Percentiles rank a stretch among this genome's conserved stretches.
Conservation (phyloP, 1,284 basidiomycete genomes). For the Puccinia triticina region DNA sequence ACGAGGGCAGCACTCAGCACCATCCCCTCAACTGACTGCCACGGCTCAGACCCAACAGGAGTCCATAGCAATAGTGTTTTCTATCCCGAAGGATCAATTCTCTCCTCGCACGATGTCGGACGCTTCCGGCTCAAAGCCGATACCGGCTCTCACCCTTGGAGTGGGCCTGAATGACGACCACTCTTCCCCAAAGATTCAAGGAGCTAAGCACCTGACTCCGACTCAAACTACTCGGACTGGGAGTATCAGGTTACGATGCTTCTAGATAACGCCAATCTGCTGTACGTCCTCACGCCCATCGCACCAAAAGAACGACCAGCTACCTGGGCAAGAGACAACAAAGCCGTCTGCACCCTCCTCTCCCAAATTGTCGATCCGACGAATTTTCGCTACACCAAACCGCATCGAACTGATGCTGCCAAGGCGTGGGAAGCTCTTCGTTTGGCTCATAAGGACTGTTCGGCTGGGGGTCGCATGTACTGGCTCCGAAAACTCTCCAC, state of each 20-base stretch:
- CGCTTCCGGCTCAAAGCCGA: no score
- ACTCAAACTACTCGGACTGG: constrained; percentile 32
- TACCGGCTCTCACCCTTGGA: no score
- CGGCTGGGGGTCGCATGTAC: not conserved
- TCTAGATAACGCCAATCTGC: not conserved
- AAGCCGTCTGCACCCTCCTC: constrained; percentile 8
- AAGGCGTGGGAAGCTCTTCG: not conserved
- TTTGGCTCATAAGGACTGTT: not conserved
- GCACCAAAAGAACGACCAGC: not conserved
- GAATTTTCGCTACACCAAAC: not conserved
- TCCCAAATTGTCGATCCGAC: not conserved
- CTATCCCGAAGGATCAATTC: no score
- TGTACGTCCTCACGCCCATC: not conserved
- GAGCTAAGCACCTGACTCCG: not conserved
- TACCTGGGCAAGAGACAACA: constrained; percentile 12
- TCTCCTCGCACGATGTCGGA: no score
- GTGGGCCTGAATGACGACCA: no score
- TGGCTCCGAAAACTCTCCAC: not conserved
- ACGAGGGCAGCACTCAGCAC: no score
- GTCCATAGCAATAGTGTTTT: no score
- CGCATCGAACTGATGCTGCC: not conserved
- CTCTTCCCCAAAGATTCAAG: no score
- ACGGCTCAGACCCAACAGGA: no score
- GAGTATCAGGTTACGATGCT: not conserved
- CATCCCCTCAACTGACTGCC: no score